These are phyloP conservation scores for Ustulina deusta DNA, from an alignment of 2,329 filamentous ascomycete species.

Conservation along the genomic window DNA sequence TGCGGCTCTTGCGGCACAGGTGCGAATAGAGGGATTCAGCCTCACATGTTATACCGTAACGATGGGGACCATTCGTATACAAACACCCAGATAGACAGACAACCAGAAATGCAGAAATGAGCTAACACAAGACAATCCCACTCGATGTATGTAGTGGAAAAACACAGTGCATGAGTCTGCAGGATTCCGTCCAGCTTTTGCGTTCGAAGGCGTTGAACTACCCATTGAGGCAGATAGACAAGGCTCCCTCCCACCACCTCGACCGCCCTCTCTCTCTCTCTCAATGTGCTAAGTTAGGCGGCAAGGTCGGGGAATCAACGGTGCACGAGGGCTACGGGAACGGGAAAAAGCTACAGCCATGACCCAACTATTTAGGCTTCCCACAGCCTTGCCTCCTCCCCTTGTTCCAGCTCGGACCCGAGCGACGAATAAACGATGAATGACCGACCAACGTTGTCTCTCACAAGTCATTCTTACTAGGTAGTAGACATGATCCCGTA, in stretches of 20 bases:
- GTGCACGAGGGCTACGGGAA: no score
- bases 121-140: neutral
- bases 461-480: no score
- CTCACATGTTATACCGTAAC: neutral
- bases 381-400: neutral
- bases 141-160: neutral
- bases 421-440: no score
- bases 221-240: neutral
- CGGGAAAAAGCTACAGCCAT: neutral
- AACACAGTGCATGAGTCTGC: neutral
- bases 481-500: no score
- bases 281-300: neutral
- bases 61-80: neutral
- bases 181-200: neutral
- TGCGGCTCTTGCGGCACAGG: constrained; percentile 1
- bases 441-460: neutral
- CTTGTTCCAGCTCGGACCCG: neutral
- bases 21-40: neutral
- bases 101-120: neutral
- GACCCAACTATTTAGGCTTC: neutral
- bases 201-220: neutral
- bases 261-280: no score
- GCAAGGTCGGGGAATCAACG: neutral
- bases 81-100: neutral
- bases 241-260: no score